Evolutionary conservation across 176 grass and related monocot genomes (phyloP).

Genomic region (Thinopyrum elongatum): DNA sequence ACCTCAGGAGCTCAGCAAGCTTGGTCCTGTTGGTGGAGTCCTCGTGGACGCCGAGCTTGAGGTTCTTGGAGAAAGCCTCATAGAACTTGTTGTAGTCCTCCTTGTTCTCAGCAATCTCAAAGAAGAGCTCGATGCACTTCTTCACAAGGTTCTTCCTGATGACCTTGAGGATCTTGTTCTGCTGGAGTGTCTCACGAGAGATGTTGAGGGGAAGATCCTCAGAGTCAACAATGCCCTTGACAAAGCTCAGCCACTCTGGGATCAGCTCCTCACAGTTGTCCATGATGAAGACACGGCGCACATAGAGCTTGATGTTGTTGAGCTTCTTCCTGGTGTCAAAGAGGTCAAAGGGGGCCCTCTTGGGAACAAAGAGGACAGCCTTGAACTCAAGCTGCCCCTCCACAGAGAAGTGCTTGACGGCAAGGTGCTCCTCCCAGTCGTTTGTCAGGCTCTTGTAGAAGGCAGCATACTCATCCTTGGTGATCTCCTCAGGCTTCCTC

Average conservation of each 20-base stretch:
- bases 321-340: conserved; percentile 93
- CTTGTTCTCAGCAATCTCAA: conserved; percentile 98
- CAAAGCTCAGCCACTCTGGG: conserved; percentile 86
- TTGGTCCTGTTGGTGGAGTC: conserved; percentile 86
- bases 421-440: conserved; percentile 95
- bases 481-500: conserved; percentile 98
- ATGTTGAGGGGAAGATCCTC: conserved; percentile 99
- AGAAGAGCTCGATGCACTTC: conserved; percentile 97
- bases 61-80: conserved; percentile 97
- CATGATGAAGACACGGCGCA: conserved; percentile 96
- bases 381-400: conserved; percentile 99
- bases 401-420: conserved; percentile 97
- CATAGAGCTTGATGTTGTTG: conserved; percentile 98
- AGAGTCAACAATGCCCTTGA: conserved; percentile 96
- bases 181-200: conserved; percentile 92
- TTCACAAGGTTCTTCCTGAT: conserved; percentile 96
- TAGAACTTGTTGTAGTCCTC: conserved; percentile 99
- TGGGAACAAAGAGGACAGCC: conserved; percentile 91
- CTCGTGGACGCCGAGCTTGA: conserved; percentile 93
- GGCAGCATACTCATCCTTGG: conserved; percentile 95
- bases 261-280: conserved; percentile 98
- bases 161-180: conserved; percentile 99
- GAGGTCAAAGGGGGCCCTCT: conserved; percentile 92
- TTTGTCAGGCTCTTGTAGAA: conserved; percentile 99
- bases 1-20: conserved; percentile 86